phyloP scores from a whole-genome alignment of 192 early-diverging fungal genomes.

The Gonapodya sp. region DNA sequence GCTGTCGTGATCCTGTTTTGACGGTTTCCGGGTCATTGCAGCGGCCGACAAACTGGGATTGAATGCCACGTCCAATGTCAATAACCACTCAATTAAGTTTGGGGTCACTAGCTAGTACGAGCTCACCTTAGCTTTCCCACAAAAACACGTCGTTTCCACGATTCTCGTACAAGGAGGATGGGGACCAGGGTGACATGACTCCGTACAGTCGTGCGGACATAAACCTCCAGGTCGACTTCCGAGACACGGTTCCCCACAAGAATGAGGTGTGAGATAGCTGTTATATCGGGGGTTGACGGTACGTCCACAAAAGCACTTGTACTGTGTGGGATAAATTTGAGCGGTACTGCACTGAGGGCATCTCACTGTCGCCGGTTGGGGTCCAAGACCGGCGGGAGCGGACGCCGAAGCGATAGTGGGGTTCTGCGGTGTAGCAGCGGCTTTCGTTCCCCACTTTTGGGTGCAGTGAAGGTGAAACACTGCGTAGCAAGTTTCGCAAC shows the following conservation, averaged over 20 bases:
- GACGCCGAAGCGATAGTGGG: not conserved
- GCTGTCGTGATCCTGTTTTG: conserved; percentile 25
- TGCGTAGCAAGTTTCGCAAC: conserved; percentile 77
- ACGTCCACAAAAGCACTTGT: conserved; percentile 85
- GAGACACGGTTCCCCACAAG: conserved; percentile 69
- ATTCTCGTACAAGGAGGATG: conserved; percentile 81
- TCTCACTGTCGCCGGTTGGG: conserved; percentile 35
- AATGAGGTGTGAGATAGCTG: conserved; percentile 65
- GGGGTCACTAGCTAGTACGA: too few species aligned
- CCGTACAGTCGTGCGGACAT: conserved; percentile 71
- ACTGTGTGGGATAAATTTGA: conserved; percentile 26
- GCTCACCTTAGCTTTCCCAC: conserved; percentile 60
- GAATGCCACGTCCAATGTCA: too few species aligned
- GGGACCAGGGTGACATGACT: conserved; percentile 89
- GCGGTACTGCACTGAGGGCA: conserved; percentile 33
- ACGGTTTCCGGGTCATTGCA: not conserved
- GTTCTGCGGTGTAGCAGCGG: not conserved
- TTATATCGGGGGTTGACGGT: conserved; percentile 53
- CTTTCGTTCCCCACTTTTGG: conserved; percentile 52
- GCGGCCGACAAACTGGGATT: not conserved
- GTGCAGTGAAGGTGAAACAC: conserved; percentile 85
- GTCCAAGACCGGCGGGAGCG: conserved; percentile 61
- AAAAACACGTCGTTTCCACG: conserved; percentile 68
- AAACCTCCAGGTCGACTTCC: conserved; percentile 29
- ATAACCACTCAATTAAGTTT: too few species aligned